phyloP scores from a whole-genome alignment of 1,284 basidiomycete species.

The Caloboletus firmus region DNA sequence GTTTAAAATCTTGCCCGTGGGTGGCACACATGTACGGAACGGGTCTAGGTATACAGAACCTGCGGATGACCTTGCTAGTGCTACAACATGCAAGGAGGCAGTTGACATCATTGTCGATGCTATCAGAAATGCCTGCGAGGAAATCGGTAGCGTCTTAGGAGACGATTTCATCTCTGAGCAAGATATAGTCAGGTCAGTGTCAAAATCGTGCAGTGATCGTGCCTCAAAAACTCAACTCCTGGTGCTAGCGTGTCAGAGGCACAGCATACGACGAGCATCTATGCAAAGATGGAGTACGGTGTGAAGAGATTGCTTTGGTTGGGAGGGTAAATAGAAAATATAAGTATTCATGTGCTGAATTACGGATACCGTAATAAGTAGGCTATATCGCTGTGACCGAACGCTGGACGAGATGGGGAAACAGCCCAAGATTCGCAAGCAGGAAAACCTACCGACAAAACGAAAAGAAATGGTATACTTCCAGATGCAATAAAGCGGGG shows the following conservation, averaged over 20 bases:
- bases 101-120: slow-evolving; percentile 73
- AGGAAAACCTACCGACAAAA: slow-evolving; percentile 19
- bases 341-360: slow-evolving; percentile 3
- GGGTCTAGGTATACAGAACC: slow-evolving; percentile 57
- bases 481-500: slow-evolving; percentile 15
- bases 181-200: slow-evolving; percentile 77
- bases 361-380: slow-evolving; percentile 16
- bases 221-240: slow-evolving; percentile 13
- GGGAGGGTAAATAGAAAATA: slow-evolving; percentile 45
- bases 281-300: slow-evolving; percentile 89
- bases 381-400: slow-evolving; percentile 17
- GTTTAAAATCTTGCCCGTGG: slow-evolving; percentile 74
- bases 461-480: slow-evolving; percentile 28
- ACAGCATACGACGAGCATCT: slow-evolving; percentile 76
- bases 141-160: slow-evolving; percentile 48
- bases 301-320: slow-evolving; percentile 87
- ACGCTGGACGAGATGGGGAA: slow-evolving; percentile 5
- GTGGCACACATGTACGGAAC: slow-evolving; percentile 56
- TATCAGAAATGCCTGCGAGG: slow-evolving; percentile 67
- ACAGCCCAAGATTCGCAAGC: slow-evolving; percentile 9
- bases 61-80: slow-evolving; percentile 60
- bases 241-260: slow-evolving; percentile 71
- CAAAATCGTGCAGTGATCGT: background rate
- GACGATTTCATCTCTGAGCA: slow-evolving; percentile 58
- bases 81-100: slow-evolving; percentile 72